Percentiles rank a stretch among this genome's conserved stretches.
Conservation (phyloP, 192 early-diverging fungal species). For the Neocallimastix lanati region DNA sequence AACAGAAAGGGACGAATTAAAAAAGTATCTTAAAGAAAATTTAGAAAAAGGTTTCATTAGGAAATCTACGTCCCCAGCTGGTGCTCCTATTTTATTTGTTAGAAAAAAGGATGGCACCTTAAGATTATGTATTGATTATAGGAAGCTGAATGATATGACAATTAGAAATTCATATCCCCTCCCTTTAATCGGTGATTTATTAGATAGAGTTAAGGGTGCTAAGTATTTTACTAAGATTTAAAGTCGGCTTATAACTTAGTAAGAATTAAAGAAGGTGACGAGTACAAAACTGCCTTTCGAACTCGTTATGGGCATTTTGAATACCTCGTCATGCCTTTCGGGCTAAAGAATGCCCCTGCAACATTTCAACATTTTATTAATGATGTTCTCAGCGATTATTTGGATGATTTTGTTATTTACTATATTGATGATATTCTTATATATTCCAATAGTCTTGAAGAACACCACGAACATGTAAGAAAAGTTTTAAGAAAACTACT, state of each 20-base stretch:
- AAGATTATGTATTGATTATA: too few species aligned
- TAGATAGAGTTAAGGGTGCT: too few species aligned
- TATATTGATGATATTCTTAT: constrained; percentile 3
- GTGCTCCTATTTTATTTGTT: too few species aligned
- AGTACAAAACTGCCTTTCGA: constrained; percentile 12
- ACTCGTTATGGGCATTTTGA: constrained; percentile 11
- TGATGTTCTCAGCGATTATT: constrained; percentile 6
- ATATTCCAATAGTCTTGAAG: constrained; percentile 1
- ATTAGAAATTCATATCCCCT: too few species aligned
- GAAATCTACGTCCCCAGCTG: too few species aligned
- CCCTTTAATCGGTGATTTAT: too few species aligned
- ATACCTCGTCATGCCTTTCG: constrained; percentile 15
- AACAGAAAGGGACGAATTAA: too few species aligned
- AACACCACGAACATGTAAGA: constrained; percentile 9
- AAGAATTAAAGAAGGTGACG: constrained; percentile 1
- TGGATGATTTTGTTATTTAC: not conserved
- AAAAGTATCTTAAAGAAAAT: too few species aligned
- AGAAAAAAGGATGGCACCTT: too few species aligned
- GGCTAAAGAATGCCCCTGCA: constrained; percentile 13
- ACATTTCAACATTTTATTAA: constrained; percentile 22
- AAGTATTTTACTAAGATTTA: too few species aligned
- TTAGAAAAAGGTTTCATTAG: too few species aligned
- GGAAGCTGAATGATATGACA: too few species aligned
- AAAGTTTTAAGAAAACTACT: constrained; percentile 6
- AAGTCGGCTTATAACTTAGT: not conserved